Evolutionary conservation across 345 rosid species (phyloP).

Genomic region (Eutrema yunnanense): DNA sequence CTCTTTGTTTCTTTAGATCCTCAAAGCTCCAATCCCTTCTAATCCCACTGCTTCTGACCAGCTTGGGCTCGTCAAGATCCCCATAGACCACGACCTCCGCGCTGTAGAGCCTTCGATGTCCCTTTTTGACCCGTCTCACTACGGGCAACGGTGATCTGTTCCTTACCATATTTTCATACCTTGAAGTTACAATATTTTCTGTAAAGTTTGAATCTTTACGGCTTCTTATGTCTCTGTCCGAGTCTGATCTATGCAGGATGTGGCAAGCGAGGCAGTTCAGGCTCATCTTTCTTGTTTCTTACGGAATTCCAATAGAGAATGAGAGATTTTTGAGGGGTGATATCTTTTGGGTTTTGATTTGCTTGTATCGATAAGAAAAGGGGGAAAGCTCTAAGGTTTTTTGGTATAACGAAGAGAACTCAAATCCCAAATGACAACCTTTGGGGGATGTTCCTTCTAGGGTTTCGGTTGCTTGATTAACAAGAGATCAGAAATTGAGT

Average conservation of each 20-base stretch:
- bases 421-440: not conserved
- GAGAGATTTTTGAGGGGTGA: not conserved
- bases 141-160: constrained; percentile 14
- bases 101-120: constrained; percentile 37
- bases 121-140: constrained; percentile 32
- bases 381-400: not conserved
- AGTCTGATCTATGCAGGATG: constrained; percentile 27
- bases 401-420: not conserved
- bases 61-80: constrained; percentile 40
- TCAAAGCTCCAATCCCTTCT: constrained; percentile 98
- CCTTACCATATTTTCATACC: constrained; percentile 20
- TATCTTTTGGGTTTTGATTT: not conserved
- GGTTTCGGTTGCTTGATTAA: constrained; percentile 5
- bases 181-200: constrained; percentile 28
- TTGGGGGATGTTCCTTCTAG: constrained; percentile 1
- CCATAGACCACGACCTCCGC: constrained; percentile 25
- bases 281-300: constrained; percentile 35
- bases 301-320: not conserved
- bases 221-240: constrained; percentile 16
- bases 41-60: constrained; percentile 75
- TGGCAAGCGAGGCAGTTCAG: constrained; percentile 62
- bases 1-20: constrained; percentile 44
- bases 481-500: constrained; percentile 3
- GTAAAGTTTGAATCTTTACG: constrained; percentile 40
- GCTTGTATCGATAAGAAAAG: not conserved